Conservation (phyloP, 1,284 basidiomycete genomes). For the Ustilago trichophora region DNA sequence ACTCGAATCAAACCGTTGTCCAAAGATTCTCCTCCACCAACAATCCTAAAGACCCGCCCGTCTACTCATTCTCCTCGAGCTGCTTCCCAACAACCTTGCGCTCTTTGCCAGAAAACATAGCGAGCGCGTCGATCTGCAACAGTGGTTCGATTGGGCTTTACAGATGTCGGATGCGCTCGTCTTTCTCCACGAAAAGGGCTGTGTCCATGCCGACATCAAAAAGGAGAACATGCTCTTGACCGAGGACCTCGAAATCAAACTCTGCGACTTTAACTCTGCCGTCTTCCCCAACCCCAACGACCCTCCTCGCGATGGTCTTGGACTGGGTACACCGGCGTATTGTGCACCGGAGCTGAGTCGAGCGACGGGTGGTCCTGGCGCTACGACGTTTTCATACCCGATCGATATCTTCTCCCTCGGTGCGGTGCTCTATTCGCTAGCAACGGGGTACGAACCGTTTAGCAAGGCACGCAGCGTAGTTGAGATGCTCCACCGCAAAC, state of each 20-base stretch:
- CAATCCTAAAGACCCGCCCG: slow-evolving; percentile 47
- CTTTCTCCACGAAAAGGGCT: slow-evolving; percentile 59
- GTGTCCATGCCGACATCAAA: slow-evolving; percentile 64
- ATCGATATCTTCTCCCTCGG: slow-evolving; percentile 63
- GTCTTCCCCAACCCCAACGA: slow-evolving; percentile 57
- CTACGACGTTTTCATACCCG: slow-evolving; percentile 51
- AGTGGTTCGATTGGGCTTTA: slow-evolving; percentile 58
- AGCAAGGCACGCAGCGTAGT: slow-evolving; percentile 55
- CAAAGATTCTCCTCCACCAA: not conserved
- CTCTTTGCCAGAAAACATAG: slow-evolving; percentile 41
- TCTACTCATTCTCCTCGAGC: slow-evolving; percentile 62
- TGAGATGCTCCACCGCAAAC: slow-evolving; percentile 62
- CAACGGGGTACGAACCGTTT: slow-evolving; percentile 59
- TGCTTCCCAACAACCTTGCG: slow-evolving; percentile 56
- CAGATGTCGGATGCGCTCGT: slow-evolving; percentile 52
- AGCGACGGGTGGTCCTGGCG: slow-evolving; percentile 30
- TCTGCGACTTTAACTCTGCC: slow-evolving; percentile 65
- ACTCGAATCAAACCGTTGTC: not conserved
- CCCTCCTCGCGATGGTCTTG: slow-evolving; percentile 55
- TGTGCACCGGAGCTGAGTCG: slow-evolving; percentile 62
- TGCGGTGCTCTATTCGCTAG: slow-evolving; percentile 62
- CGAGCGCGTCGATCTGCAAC: slow-evolving; percentile 43
- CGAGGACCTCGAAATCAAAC: slow-evolving; percentile 53
- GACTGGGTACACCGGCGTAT: slow-evolving; percentile 64
- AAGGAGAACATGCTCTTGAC: slow-evolving; percentile 63